Evolutionary conservation across 768 basidiomycete species (phyloP), one percentile per base, ranked within the genome.

Genomic region (Phaeotremella skinneri): DNA sequence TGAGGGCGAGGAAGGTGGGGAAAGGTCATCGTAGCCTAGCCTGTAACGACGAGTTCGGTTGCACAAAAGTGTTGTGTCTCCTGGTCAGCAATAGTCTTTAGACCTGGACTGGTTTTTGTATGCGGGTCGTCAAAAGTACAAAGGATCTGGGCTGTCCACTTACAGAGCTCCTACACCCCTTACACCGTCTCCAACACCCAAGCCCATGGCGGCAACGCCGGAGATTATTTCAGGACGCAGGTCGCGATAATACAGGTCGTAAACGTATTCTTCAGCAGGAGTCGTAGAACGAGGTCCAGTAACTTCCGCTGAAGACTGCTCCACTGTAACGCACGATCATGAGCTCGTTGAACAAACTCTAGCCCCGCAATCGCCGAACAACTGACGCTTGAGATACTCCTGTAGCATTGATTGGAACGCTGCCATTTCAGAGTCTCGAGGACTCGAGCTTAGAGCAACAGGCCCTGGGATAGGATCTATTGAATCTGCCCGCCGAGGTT

Each of bases 401-500:
- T 73, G 53, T 27, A 78, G 58, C 76, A 78, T 77, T 1, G 76
- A 73, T 43, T 76, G 55, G 61, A 77, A 78, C 23, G 68, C 70
- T 25, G 64, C 76, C 68, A 77, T 70, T 50, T 77, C 73, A 34
- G 68, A 67, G 27, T 75, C 68, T 26, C 63, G 43, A 20, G 43
- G 43, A 45, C 20, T 20, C 13, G 43, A 45, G 21, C 43, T 45
- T 7, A 45, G 20, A 9, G 43, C 43, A 37, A 17, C 9, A 37
- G 34, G 9, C 17, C 34, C 17, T 37, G 34, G 9, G n/a, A n/a
- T n/a, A n/a, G 7, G 34, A 37, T 37, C 34, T 37, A 7, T 37
- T 37, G n/a, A n/a, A n/a, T n/a, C 70, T 48, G 52, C 43, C n/a
- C 17, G 32, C 55, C 52, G 21, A 26, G 23, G 25, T 47, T 16